Percentiles rank a stretch among this genome's conserved stretches.
phyloP scores from a whole-genome alignment of 805 yeast genomes.

The Nakazawaea laoshanensis region DNA sequence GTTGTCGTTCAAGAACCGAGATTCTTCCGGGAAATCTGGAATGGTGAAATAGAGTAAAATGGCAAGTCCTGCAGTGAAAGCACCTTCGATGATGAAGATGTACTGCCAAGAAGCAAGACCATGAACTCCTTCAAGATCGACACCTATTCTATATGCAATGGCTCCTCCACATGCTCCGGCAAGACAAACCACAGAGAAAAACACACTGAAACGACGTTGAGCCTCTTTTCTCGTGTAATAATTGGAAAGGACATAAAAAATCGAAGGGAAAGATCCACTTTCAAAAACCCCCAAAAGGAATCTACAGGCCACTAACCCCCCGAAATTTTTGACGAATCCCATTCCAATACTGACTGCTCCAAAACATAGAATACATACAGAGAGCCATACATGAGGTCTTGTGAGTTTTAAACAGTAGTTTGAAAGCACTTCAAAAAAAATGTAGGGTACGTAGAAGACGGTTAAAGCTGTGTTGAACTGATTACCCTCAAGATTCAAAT shows the following conservation, averaged over 20 bases:
- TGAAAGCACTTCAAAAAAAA: conserved; percentile 18
- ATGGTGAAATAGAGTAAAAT: conserved; percentile 28
- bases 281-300: conserved; percentile 35
- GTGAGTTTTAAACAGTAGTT: conserved; percentile 29
- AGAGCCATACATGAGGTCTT: conserved; percentile 33
- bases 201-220: conserved; percentile 27
- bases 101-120: conserved; percentile 41
- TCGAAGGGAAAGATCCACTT: conserved; percentile 35
- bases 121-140: conserved; percentile 26
- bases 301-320: conserved; percentile 31
- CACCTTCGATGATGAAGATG: conserved; percentile 42
- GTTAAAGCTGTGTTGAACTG: conserved; percentile 51
- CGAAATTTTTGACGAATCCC: conserved; percentile 31
- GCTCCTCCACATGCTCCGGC: conserved; percentile 45
- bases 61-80: conserved; percentile 22
- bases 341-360: conserved; percentile 33
- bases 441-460: conserved; percentile 32
- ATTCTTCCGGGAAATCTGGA: conserved; percentile 43
- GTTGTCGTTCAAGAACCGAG: conserved; percentile 24
- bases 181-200: conserved; percentile 36
- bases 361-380: conserved; percentile 28
- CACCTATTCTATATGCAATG: conserved; percentile 34
- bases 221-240: conserved; percentile 32
- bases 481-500: conserved; percentile 38
- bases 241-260: conserved; percentile 33